These are phyloP conservation scores for Crotalaria pallida DNA, from an alignment of 306 rosid genomes.

Conservation along the genomic window DNA sequence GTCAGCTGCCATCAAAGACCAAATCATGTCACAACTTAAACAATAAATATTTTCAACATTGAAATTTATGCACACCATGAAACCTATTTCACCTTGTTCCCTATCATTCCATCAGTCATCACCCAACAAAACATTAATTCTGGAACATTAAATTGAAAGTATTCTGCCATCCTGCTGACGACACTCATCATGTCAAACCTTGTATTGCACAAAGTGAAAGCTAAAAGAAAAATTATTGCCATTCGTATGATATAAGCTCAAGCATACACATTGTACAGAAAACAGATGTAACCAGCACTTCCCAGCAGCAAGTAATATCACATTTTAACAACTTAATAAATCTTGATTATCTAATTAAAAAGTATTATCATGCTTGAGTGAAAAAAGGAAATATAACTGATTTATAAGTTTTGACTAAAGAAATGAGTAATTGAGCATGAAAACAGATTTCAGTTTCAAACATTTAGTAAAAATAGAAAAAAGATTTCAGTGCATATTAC, in stretches of 20 bases:
- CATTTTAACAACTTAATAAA: background rate
- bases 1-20: no score
- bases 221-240: background rate
- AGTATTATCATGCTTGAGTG: background rate
- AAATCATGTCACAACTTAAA: no score
- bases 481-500: slow-evolving; percentile 35
- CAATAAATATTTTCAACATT: background rate
- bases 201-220: background rate
- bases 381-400: background rate
- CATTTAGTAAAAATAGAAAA: background rate
- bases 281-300: background rate
- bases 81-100: background rate
- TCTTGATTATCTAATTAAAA: background rate
- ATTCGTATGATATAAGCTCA: background rate
- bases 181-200: background rate
- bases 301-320: background rate
- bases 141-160: background rate
- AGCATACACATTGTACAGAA: background rate
- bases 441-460: background rate
- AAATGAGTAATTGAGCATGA: slow-evolving; percentile 12
- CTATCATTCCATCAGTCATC: background rate
- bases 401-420: background rate
- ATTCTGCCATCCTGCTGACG: background rate
- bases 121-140: background rate
- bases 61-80: background rate